Evolutionary conservation across 768 basidiomycete genomes (phyloP).

Genomic region (Phanerodontia chrysosporium): DNA sequence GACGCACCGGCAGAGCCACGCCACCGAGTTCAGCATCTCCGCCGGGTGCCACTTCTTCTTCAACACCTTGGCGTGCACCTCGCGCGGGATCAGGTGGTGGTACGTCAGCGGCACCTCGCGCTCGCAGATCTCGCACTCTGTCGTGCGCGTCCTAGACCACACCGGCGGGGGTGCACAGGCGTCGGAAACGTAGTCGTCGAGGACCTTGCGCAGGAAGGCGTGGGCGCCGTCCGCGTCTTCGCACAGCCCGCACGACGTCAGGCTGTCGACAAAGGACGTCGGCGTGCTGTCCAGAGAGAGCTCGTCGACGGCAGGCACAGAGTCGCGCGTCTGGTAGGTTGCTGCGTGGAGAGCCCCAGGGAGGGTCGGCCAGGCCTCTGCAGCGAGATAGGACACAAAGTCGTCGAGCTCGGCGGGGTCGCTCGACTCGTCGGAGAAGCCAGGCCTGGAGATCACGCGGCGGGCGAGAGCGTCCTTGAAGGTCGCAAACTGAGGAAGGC

Average conservation of each 20-base stretch:
- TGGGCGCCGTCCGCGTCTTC: constrained; percentile 38
- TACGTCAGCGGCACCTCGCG: constrained; percentile 55
- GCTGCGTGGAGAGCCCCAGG: constrained; percentile 32
- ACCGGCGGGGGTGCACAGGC: constrained; percentile 46
- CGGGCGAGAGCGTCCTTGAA: constrained; percentile 47
- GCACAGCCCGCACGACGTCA: constrained; percentile 44
- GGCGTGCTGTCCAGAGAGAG: constrained; percentile 38
- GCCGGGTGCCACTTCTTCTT: constrained; percentile 57
- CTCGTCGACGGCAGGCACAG: constrained; percentile 31
- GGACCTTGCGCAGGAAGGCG: constrained; percentile 35
- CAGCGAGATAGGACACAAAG: constrained; percentile 47
- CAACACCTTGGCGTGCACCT: constrained; percentile 47
- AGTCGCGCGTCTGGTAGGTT: constrained; percentile 33
- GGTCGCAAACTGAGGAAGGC: constrained; percentile 15
- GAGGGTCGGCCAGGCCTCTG: constrained; percentile 45
- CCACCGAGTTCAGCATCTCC: constrained; percentile 50
- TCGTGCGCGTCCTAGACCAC: constrained; percentile 49
- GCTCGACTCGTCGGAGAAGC: constrained; percentile 9
- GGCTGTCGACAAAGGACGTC: constrained; percentile 42
- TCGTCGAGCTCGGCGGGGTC: constrained; percentile 42
- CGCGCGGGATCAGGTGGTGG: constrained; percentile 56
- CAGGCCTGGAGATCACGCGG: constrained; percentile 31
- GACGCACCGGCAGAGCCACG: constrained; percentile 50
- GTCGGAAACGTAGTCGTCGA: constrained; percentile 41
- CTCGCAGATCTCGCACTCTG: constrained; percentile 57